Evolutionary conservation across 177 flowering plant species (phyloP).

Genomic region (Vitis hybrid): DNA sequence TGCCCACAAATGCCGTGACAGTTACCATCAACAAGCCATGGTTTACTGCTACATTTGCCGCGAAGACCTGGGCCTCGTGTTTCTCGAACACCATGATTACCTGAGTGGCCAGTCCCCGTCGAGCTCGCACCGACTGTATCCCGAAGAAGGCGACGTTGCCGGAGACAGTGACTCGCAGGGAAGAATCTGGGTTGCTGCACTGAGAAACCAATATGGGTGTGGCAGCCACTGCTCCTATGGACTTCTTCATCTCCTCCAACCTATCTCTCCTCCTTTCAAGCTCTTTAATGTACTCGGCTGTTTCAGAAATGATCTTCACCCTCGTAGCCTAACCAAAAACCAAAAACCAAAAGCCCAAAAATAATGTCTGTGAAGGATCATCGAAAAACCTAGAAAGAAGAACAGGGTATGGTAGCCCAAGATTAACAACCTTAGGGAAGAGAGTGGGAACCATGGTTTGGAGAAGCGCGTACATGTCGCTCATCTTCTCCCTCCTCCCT

Average conservation of each 20-base stretch:
- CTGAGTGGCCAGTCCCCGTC: conserved; percentile 6
- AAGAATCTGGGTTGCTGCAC: neutral
- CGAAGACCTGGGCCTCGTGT: conserved; percentile 29
- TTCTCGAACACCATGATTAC: conserved; percentile 26
- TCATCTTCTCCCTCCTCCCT: conserved; percentile 26
- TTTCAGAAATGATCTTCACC: conserved; percentile 17
- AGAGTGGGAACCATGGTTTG: conserved; percentile 31
- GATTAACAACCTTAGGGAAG: conserved; percentile 17
- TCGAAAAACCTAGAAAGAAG: neutral
- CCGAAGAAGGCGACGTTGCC: conserved; percentile 27
- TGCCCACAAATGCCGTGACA: conserved; percentile 21
- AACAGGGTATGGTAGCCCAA: neutral
- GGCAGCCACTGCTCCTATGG: neutral
- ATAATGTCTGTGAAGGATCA: neutral
- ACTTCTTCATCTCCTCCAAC: neutral
- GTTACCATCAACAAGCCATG: conserved; percentile 14
- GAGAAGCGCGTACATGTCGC: conserved; percentile 20
- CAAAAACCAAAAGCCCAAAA: neutral
- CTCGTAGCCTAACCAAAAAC: conserved; percentile 19
- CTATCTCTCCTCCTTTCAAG: conserved; percentile 4
- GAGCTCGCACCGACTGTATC: conserved; percentile 10
- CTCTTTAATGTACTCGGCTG: conserved; percentile 17
- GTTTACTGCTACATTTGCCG: conserved; percentile 18
- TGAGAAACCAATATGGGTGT: too few species aligned
- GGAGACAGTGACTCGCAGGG: conserved; percentile 15